Evolutionary conservation across 306 rosid species (phyloP).

Genomic region (Medicago lupulina): DNA sequence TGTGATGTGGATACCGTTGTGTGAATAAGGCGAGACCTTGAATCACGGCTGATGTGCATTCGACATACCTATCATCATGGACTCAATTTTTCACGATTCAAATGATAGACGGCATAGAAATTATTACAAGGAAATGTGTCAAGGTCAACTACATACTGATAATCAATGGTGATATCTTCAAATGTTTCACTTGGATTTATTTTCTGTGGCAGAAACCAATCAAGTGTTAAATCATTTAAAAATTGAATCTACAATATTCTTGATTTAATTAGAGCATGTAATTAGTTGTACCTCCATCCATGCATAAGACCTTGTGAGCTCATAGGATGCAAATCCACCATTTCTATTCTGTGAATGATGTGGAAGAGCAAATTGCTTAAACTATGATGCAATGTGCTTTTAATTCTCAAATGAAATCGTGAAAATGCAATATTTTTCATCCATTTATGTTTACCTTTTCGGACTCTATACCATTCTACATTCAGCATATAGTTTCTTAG

Average conservation of each 20-base stretch:
- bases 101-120: not conserved
- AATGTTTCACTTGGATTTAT: conserved; percentile 69
- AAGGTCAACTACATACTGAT: conserved; percentile 57
- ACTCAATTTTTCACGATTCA: not conserved
- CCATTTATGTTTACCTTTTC: no score
- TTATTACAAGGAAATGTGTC: not conserved
- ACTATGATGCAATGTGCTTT: not conserved
- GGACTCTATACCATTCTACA: no score
- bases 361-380: no score
- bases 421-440: no score
- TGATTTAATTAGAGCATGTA: not conserved
- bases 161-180: conserved; percentile 71
- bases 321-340: conserved; percentile 88
- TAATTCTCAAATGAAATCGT: not conserved
- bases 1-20: conserved; percentile 44
- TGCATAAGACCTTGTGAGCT: conserved; percentile 77
- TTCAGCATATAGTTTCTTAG: no score
- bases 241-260: not conserved
- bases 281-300: conserved; percentile 66
- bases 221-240: conserved; percentile 4
- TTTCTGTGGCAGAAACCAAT: conserved; percentile 50
- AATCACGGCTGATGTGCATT: conserved; percentile 73
- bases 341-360: conserved; percentile 58
- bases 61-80: conserved; percentile 56
- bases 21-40: conserved; percentile 62